Conservation (phyloP, 208 protist genomes). For the Naegleria lovaniensis region DNA sequence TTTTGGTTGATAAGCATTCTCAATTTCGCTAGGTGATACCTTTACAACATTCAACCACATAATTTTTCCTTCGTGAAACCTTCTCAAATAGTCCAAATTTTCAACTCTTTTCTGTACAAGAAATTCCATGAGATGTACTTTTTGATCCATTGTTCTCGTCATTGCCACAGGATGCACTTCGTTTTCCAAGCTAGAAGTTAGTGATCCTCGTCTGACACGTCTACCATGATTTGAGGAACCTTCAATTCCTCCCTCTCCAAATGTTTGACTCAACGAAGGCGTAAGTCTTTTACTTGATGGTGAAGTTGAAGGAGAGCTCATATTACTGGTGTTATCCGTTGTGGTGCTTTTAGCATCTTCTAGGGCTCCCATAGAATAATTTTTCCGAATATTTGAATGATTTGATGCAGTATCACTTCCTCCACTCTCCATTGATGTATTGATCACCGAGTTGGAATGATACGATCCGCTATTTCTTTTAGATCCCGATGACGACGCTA, state of each 20-base stretch:
- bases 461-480: background rate
- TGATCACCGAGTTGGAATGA: no score
- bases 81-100: slow-evolving; percentile 16
- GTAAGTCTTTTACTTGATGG: background rate
- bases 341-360: no score
- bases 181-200: background rate
- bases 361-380: no score
- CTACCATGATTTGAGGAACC: background rate
- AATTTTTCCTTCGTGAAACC: background rate
- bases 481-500: background rate
- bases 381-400: no score
- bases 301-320: background rate
- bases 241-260: background rate
- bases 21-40: background rate
- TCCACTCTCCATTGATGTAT: no score
- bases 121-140: background rate
- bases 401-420: no score
- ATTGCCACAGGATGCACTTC: background rate
- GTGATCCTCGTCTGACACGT: background rate
- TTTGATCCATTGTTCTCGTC: background rate
- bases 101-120: slow-evolving; percentile 5
- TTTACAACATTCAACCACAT: slow-evolving; percentile 11
- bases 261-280: background rate
- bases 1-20: background rate
- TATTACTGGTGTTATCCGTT: background rate